Base-by-base conservation (phyloP, 179 eudicot genomes). In the Silene coronaria region DNA sequence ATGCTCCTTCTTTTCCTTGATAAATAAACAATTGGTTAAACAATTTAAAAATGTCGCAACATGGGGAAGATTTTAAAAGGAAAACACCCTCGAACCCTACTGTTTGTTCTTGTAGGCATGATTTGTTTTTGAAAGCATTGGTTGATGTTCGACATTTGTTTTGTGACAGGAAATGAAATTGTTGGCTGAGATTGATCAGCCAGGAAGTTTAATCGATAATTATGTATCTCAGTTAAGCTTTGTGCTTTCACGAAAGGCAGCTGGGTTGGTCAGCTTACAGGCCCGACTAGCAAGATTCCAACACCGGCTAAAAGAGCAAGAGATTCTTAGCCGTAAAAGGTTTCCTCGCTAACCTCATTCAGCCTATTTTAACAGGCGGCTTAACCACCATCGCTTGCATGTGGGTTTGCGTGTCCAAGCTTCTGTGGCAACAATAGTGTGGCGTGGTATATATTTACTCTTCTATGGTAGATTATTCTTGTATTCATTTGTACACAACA, bases 171-270 rank as follows among this genome's bases (percentile, higher is more conserved):
- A 96, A 84, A 96, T 96, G 99, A 96, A 96, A 70, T 80, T 96
- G 76, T 80, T 96, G 90, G 97, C 99, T 1, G 99, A 96, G 87
- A 97, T 96, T 68, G 99, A 96, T 78, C 97, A 96, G 78, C 99
- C 99, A 6, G 99, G 99, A 58, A 93, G 97, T 84, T 87, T 79
- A 53, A 93, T 96, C 8, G 99, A 96, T 86, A 96, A 90, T 79
- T 96, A 96, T 32, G 96, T 96, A 64, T 82, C 97, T 30, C 99
- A 96, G 80, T 53, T 96, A 77, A 93, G 95, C 79, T 96, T 91
- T 73, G 97, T 96, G 77, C 91, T 96, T 69, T 96, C 99, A 7
- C 91, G 99, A 73, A 96, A 96, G 86, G 97, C 97, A 72, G 97
- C 97, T 32, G 87, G 97, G 72, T 84, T 96, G 51, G 99, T 96